Evolutionary conservation across 108 stramenopile species (phyloP), one percentile per base, ranked within the genome.

Genomic region (Parmales sp.): DNA sequence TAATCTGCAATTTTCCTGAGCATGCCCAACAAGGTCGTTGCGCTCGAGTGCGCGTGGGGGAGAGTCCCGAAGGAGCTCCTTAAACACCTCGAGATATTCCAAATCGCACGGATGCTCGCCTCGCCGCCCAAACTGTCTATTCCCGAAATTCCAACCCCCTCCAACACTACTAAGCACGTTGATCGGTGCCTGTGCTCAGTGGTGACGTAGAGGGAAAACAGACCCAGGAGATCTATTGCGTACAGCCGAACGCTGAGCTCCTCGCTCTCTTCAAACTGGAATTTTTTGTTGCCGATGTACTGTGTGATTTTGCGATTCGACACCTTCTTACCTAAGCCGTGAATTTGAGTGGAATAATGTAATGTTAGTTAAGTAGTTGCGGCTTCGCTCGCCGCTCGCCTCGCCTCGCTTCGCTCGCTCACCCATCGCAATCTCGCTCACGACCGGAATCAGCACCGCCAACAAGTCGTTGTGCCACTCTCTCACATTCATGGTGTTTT

Each of bases 1-100:
- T 23, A 48, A 13, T 23, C 23, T 4, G 46, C 46, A 18, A 48
- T n/a, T 2, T n/a, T 48, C 16, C 22, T 23, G 16, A 48, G 19
- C 8, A 23, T 48, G 16, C 23, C 22, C 4, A 48, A 13, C 4
- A 48, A 13, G 16, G 46, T 48, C 16, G 46, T 48, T n/a, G n/a
- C n/a, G n/a, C n/a, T n/a, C n/a, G n/a, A n/a, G 46, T 48, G 46
- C 46, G 46, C 23, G 46, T 48, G 46, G 46, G 46, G 46, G 46
- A 48, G 46, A n/a, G 46, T 48, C 46, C 22, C 19, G 46, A 48
- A 48, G 46, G 46, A 23, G 22, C 19, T 23, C 4, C 22, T 23
- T 13, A 48, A 13, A 18, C 22, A n/a, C 13, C 23, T n/a, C 3
- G 11, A 13, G 11, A 48, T n/a, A 18, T 23, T 48, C 46, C 23